These are phyloP conservation scores for Paraconiothyrium brasiliense DNA, from an alignment of 2,329 filamentous ascomycete species.

Conservation along the genomic window DNA sequence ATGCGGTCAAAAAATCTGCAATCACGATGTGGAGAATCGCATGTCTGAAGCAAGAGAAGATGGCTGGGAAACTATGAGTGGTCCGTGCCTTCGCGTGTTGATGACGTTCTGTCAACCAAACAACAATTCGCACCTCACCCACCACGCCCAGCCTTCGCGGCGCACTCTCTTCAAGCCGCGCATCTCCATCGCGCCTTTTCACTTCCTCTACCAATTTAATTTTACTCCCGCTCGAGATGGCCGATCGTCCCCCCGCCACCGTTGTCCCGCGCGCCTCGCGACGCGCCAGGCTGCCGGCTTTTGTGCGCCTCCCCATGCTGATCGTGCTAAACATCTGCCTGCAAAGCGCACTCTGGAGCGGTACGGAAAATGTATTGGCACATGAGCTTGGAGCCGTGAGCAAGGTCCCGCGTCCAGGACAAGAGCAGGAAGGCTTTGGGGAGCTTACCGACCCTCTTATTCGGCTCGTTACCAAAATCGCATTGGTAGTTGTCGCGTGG, in stretches of 20 bases:
- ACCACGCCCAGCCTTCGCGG: slow-evolving; percentile 10
- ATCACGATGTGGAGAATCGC: neutral
- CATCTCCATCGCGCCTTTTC: neutral
- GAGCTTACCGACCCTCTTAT: slow-evolving; percentile 66
- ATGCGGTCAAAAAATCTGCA: too few relatives aligned
- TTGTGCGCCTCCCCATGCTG: slow-evolving; percentile 53
- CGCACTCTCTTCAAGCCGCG: slow-evolving; percentile 4
- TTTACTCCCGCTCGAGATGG: slow-evolving; percentile 1
- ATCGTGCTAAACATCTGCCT: slow-evolving; percentile 67
- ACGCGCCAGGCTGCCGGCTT: slow-evolving; percentile 38
- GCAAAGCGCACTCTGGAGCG: slow-evolving; percentile 71
- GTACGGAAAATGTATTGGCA: slow-evolving; percentile 67
- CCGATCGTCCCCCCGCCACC: slow-evolving; percentile 5
- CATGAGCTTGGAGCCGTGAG: slow-evolving; percentile 74
- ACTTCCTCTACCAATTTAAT: neutral
- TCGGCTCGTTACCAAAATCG: slow-evolving; percentile 65
- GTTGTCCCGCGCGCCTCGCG: slow-evolving; percentile 9
- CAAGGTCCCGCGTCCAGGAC: slow-evolving; percentile 54
- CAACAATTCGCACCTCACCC: slow-evolving; percentile 4
- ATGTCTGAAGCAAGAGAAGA: neutral
- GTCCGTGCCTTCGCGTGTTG: slow-evolving; percentile 11
- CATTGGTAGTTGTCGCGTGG: slow-evolving; percentile 79
- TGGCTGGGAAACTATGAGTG: neutral
- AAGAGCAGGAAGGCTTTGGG: slow-evolving; percentile 57
- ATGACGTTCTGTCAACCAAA: slow-evolving; percentile 12